These are phyloP conservation scores for Euphrasia confusa DNA, from an alignment of 257 asterid genomes.

Conservation along the genomic window DNA sequence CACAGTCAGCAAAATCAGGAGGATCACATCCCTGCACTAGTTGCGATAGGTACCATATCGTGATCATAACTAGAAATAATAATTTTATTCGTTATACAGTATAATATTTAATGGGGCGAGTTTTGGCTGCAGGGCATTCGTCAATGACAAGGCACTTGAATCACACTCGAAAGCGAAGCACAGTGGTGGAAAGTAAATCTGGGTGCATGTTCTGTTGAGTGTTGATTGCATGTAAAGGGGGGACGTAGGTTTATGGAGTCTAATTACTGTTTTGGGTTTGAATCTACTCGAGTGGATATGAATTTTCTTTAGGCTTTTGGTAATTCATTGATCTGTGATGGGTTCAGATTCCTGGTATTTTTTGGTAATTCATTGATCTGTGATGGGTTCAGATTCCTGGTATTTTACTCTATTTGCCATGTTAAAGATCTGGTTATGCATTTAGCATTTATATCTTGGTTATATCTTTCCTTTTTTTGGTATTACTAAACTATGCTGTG, in stretches of 20 bases:
- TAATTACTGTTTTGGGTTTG: constrained; percentile 10
- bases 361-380: background rate
- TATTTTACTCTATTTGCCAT: background rate
- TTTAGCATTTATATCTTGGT: too few species aligned
- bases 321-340: background rate
- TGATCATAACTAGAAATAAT: background rate
- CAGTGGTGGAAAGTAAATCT: constrained; percentile 36
- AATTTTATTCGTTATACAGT: background rate
- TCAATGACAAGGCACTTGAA: constrained; percentile 47
- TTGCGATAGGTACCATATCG: constrained; percentile 32
- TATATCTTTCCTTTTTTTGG: too few species aligned
- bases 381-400: background rate
- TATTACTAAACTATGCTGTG: too few species aligned
- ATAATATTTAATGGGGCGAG: background rate
- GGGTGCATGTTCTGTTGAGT: background rate
- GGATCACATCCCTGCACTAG: constrained; percentile 49
- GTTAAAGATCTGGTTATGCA: too few species aligned
- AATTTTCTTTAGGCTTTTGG: constrained; percentile 5
- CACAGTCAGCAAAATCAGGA: constrained; percentile 49
- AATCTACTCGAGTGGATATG: background rate
- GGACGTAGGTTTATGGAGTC: constrained; percentile 10
- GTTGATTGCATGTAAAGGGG: background rate
- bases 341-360: background rate
- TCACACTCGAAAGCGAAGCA: constrained; percentile 77
- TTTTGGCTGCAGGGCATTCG: constrained; percentile 42